Base-by-base conservation (phyloP, 495 filamentous ascomycete genomes). In the Astrocystis sublimbata region DNA sequence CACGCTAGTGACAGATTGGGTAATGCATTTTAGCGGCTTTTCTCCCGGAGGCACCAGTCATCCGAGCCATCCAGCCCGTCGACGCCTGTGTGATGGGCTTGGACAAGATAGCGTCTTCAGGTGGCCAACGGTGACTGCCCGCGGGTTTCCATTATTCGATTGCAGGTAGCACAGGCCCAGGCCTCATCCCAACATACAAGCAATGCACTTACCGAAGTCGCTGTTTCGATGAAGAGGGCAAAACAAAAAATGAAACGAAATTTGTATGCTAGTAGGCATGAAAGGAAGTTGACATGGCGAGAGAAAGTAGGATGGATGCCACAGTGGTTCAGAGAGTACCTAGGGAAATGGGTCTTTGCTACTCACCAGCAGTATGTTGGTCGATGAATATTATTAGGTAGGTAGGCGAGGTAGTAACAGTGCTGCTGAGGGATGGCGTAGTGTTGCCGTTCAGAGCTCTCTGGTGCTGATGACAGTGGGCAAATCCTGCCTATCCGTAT, bases 281-380 rank as follows among this genome's bases (percentile, higher is more conserved):
- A 19, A 24, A 40, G 23, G n/a, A 38, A 59, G 19, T 12, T 21
- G 15, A 40, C 8, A 31, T 31, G 12, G 26, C 42, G 8, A 26
- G 21, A 13, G 24, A 5, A 30, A 23, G 43, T 47, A 28, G 36
- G 31, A 47, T 30, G 9, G 57, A 13, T 24, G 40, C 2, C 33
- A 33, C 19, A 50, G 17, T 33, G 43, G n/a, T n/a, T n/a, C n/a
- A n/a, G 10, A 21, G 40, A 38, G 21, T 19, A 59, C 35, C 26
- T 24, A 49, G 19, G 23, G 50, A 23, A 50, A 30, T 47, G 24
- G 13, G 36, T 38, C 13, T 31, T 15, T 36, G 17, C 8, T 33
- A 58, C 43, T 59, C 45, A 59, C 57, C 23, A 7, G 43, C 23
- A 31, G n/a, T n/a, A n/a, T n/a, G n/a, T n/a, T n/a, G n/a, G n/a